A percentile compares a stretch with the other conserved stretches of the same genome.
These are phyloP conservation scores for Stemphylium lycopersici DNA, from an alignment of 2,329 filamentous ascomycete species.

Conservation along the genomic window DNA sequence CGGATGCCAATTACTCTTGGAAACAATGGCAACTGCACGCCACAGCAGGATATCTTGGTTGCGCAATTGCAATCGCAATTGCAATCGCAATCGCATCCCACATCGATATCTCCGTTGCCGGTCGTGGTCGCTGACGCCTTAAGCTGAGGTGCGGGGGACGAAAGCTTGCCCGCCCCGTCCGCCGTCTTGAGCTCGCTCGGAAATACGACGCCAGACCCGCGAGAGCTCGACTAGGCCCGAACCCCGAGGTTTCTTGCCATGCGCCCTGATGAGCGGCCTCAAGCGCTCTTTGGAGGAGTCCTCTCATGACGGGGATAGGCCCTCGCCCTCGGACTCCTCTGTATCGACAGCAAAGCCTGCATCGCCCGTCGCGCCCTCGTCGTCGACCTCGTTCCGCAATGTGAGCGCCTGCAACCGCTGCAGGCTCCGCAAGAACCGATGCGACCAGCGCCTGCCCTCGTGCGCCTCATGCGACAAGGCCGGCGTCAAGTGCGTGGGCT, in stretches of 20 bases:
- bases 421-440: conserved; percentile 89
- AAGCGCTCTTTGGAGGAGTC: conserved; percentile 49
- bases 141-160: conserved; percentile 25
- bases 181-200: conserved; percentile 1
- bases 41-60: conserved; percentile 9
- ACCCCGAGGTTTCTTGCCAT: conserved; percentile 36
- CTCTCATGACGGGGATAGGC: conserved; percentile 41
- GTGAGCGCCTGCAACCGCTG: conserved; percentile 92
- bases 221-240: conserved; percentile 12
- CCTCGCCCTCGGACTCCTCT: conserved; percentile 36
- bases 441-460: conserved; percentile 89
- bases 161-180: conserved; percentile 9
- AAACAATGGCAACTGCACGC: conserved; percentile 24
- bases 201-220: conserved; percentile 2
- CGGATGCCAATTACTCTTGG: conserved; percentile 16
- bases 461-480: conserved; percentile 94
- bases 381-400: conserved; percentile 51
- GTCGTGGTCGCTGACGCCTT: conserved; percentile 16
- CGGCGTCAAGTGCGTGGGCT: conserved; percentile 88
- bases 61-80: conserved; percentile 8
- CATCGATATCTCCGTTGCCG: conserved; percentile 4
- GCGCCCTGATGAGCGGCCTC: conserved; percentile 48
- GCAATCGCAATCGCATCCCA: conserved; percentile 8
- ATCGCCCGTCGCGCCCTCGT: conserved; percentile 38
- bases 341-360: conserved; percentile 34